These are phyloP conservation scores for Staphylotrichum tortipilum DNA, from an alignment of 495 filamentous ascomycete species.

Conservation along the genomic window DNA sequence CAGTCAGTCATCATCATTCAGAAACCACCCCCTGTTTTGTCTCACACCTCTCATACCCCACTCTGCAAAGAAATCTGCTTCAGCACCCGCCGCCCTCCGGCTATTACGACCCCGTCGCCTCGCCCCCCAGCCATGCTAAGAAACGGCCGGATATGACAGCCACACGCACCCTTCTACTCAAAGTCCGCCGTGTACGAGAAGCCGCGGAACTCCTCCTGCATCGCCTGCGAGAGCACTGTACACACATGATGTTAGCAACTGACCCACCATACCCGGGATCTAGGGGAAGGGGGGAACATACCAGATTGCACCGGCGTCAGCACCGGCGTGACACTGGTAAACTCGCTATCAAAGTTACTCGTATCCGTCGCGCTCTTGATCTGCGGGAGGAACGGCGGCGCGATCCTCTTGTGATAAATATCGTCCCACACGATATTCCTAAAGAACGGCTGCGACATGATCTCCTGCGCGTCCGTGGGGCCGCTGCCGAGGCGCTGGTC, in stretches of 20 bases:
- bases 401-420: conserved; percentile 86
- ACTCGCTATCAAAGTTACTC: conserved; percentile 97
- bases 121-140: no score
- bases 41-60: no score
- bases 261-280: no score
- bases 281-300: conserved; percentile 41
- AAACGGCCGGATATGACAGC: no score
- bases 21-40: no score
- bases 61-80: no score
- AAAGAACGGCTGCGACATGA: conserved; percentile 99
- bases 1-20: no score
- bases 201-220: conserved; percentile 99
- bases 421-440: conserved; percentile 97
- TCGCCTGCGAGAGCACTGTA: conserved; percentile 88
- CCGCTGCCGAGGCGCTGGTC: conserved; percentile 87
- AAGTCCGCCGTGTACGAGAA: conserved; percentile 75
- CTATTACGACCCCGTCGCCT: no score
- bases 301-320: conserved; percentile 95
- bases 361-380: conserved; percentile 92
- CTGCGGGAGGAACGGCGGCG: conserved; percentile 78
- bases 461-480: conserved; percentile 95
- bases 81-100: no score
- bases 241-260: not conserved
- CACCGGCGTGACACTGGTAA: conserved; percentile 96
- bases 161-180: conserved; percentile 30